Conservation (phyloP, 2,329 filamentous ascomycete genomes). For the Rutstroemia sp. region DNA sequence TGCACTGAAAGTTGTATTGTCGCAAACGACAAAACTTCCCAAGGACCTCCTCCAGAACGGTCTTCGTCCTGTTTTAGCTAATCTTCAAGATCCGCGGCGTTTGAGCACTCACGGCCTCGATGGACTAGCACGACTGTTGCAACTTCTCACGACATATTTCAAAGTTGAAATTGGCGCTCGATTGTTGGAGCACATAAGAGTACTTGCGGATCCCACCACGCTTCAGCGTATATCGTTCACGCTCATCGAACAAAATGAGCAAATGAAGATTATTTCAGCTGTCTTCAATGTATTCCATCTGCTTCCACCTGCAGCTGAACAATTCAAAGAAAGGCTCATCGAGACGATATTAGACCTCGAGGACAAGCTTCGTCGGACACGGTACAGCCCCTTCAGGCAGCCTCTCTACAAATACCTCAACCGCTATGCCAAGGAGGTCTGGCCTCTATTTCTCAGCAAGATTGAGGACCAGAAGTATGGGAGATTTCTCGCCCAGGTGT, state of each 20-base stretch:
- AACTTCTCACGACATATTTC: slow-evolving; percentile 94
- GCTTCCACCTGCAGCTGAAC: slow-evolving; percentile 81
- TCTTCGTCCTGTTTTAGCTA: slow-evolving; percentile 89
- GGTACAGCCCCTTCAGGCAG: slow-evolving; percentile 83
- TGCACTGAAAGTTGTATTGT: slow-evolving; percentile 79
- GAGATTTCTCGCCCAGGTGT: slow-evolving; percentile 81
- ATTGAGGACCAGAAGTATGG: slow-evolving; percentile 83
- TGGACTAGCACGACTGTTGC: slow-evolving; percentile 80
- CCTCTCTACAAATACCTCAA: slow-evolving; percentile 92
- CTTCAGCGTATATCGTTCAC: slow-evolving; percentile 91
- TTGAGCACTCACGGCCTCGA: slow-evolving; percentile 84
- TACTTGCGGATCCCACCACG: slow-evolving; percentile 71
- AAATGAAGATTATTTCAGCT: slow-evolving; percentile 91
- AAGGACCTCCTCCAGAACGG: slow-evolving; percentile 95
- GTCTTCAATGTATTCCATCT: slow-evolving; percentile 97
- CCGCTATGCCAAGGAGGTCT: slow-evolving; percentile 82
- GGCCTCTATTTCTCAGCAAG: slow-evolving; percentile 69
- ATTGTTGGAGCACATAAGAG: slow-evolving; percentile 88
- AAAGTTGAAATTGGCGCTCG: slow-evolving; percentile 95
- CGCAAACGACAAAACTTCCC: slow-evolving; percentile 82
- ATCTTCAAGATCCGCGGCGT: slow-evolving; percentile 87
- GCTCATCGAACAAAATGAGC: slow-evolving; percentile 83
- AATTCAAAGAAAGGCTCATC: slow-evolving; percentile 85
- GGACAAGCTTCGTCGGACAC: slow-evolving; percentile 73
- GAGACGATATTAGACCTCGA: slow-evolving; percentile 88